Base-by-base conservation (phyloP, 331 rosid genomes). In the Malus hybrid region DNA sequence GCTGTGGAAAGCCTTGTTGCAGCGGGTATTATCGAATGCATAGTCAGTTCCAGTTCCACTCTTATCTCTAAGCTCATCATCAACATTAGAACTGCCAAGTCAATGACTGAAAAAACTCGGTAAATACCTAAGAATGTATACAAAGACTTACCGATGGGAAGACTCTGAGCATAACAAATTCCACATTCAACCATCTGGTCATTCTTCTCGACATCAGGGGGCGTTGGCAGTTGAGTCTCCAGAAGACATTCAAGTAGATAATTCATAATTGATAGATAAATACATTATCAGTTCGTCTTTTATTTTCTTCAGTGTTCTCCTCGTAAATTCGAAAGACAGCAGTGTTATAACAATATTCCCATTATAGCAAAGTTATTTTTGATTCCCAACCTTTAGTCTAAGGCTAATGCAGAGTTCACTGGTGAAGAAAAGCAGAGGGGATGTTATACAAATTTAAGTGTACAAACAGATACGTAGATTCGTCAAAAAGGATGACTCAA, bases 11-110 rank as follows among this genome's bases (percentile, higher is more conserved):
- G 79, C 78, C 79, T 56, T 81, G 31, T 16, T 32, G 72, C 85
- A 81, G 44, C 61, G 61, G 31, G 54, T 32, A 67, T 84, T 84
- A 24, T 81, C 83, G 14, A 83, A 81, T 7, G 60, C 62, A 62
- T 78, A 84, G 80, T 84, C 85, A 19, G 85, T 81, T 11, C 76
- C 83, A 28, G 74, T 71, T 59, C 85, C 81, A 46, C 79, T 75
- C n/a, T 75, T 81, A 70, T 52, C 75, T 67, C 83, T 84, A n/a
- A 84, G 83, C 77, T 84, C 88, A 10, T 81, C 88, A 54, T 84
- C 85, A 77, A 32, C 36, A 61, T 71, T 6, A 39, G n/a, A 13
- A 74, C 34, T 55, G 27, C 63, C 33, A 73, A 20, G 67, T 80
- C 74, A 84, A 74, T 20, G 28, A 42, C 62, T 67, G 14, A 33